Evolutionary conservation across 495 filamentous ascomycete genomes (phyloP).

Genomic region (Pyronema domesticum): DNA sequence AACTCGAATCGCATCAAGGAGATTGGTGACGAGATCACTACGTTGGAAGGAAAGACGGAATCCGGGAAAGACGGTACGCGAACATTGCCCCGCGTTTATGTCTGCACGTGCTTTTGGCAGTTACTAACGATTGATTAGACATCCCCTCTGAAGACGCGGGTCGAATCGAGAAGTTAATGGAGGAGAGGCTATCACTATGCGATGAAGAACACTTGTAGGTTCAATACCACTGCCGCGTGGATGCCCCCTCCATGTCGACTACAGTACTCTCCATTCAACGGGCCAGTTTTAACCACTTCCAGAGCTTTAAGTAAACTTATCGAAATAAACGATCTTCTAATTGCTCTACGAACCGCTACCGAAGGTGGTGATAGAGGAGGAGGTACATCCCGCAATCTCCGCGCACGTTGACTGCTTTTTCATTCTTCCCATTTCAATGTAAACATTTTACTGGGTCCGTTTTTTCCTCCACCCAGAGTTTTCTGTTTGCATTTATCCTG

Average conservation of each 20-base stretch:
- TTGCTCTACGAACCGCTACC: slow-evolving; percentile 22
- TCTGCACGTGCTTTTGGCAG: too few relatives aligned
- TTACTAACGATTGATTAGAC: too few relatives aligned
- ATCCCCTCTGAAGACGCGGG: too few relatives aligned
- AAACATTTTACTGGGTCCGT: slow-evolving; percentile 2
- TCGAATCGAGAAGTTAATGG: slow-evolving; percentile 11
- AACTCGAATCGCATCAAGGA: slow-evolving; percentile 16
- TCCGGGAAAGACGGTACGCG: too few relatives aligned
- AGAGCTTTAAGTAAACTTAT: slow-evolving; percentile 4
- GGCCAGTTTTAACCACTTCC: not conserved
- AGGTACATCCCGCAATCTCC: slow-evolving; percentile 13
- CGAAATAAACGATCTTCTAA: slow-evolving; percentile 18
- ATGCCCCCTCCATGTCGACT: not conserved
- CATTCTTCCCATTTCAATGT: slow-evolving; percentile 9
- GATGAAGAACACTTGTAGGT: slow-evolving; percentile 19
- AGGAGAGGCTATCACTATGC: slow-evolving; percentile 12
- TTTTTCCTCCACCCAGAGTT: slow-evolving; percentile 3
- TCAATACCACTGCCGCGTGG: too few relatives aligned
- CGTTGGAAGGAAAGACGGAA: slow-evolving; percentile 11
- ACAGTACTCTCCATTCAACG: too few relatives aligned
- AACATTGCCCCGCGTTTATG: too few relatives aligned
- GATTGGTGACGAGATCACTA: slow-evolving; percentile 13
- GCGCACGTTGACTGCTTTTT: slow-evolving; percentile 10
- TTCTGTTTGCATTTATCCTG: not conserved
- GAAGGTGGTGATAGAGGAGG: slow-evolving; percentile 26